These are phyloP conservation scores for Aspergillus bertholletiae DNA, from an alignment of 495 filamentous ascomycete species.

Conservation along the genomic window DNA sequence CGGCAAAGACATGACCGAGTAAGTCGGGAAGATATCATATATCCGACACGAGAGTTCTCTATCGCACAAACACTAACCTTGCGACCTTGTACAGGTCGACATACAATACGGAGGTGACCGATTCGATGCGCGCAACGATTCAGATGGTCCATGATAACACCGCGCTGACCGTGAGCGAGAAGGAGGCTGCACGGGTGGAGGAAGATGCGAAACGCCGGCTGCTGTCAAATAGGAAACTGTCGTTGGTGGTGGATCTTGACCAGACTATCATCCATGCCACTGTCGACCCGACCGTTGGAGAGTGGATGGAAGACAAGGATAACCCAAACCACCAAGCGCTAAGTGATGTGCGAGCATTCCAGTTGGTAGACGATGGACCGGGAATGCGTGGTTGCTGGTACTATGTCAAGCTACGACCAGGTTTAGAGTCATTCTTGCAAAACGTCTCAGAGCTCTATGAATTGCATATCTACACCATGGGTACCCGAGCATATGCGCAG, in stretches of 20 bases:
- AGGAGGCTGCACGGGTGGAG: conserved; percentile 77
- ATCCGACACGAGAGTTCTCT: neutral
- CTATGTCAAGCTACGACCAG: conserved; percentile 97
- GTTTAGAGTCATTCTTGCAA: conserved; percentile 77
- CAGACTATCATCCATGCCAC: conserved; percentile 98
- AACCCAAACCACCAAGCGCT: conserved; percentile 92
- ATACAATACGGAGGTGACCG: conserved; percentile 55
- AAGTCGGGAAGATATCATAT: conserved; percentile 18
- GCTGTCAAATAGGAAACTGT: conserved; percentile 74
- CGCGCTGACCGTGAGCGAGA: conserved; percentile 65
- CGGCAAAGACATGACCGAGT: conserved; percentile 95
- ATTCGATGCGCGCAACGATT: conserved; percentile 79
- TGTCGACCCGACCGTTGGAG: conserved; percentile 91
- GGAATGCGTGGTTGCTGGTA: conserved; percentile 78
- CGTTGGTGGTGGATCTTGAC: conserved; percentile 93
- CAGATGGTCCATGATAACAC: conserved; percentile 92
- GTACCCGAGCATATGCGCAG: conserved; percentile 88
- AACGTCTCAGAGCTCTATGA: conserved; percentile 81
- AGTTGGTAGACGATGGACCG: conserved; percentile 80
- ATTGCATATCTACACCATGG: conserved; percentile 98
- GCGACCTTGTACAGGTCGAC: conserved; percentile 35
- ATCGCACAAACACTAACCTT: conserved; percentile 1
- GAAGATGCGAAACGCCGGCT: conserved; percentile 81
- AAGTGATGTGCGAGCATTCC: conserved; percentile 81
- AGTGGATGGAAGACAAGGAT: conserved; percentile 84